A percentile compares a stretch with the other conserved stretches of the same genome.
Evolutionary conservation across 352 stramenopile species (phyloP).

Genomic region (Globisporangium spiculum): DNA sequence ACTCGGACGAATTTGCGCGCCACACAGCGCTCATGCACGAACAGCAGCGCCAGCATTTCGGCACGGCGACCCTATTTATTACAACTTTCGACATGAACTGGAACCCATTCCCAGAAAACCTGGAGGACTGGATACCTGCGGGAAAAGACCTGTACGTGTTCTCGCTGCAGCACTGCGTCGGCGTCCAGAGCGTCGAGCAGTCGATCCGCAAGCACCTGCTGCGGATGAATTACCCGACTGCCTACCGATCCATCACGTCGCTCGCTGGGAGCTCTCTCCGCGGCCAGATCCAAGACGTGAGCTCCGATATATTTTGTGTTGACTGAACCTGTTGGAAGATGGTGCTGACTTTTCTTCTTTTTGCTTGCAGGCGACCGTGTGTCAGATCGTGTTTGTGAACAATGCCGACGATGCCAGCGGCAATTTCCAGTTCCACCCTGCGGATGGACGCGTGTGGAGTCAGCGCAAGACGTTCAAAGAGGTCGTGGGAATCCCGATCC

Average conservation of each 20-base stretch:
- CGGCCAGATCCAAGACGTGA: conserved; percentile 64
- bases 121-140: conserved; percentile 71
- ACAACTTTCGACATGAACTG: conserved; percentile 85
- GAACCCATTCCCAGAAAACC: conserved; percentile 54
- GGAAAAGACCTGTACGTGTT: conserved; percentile 83
- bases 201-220: conserved; percentile 68
- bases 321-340: too few species aligned
- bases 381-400: conserved; percentile 87
- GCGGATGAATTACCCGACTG: conserved; percentile 75
- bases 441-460: conserved; percentile 65
- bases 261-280: conserved; percentile 60
- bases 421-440: conserved; percentile 72
- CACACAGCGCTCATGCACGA: conserved; percentile 37
- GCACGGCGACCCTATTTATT: conserved; percentile 74
- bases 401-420: conserved; percentile 76
- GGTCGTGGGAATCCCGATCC: conserved; percentile 74
- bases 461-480: conserved; percentile 77
- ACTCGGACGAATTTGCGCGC: conserved; percentile 37
- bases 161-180: conserved; percentile 73
- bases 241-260: conserved; percentile 78
- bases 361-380: conserved; percentile 51
- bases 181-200: conserved; percentile 61
- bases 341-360: conserved; percentile 1
- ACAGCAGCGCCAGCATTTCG: conserved; percentile 55
- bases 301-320: conserved; percentile 12